phyloP scores from a whole-genome alignment of 2,329 filamentous ascomycete species.

The Paracamarosporium sp. region DNA sequence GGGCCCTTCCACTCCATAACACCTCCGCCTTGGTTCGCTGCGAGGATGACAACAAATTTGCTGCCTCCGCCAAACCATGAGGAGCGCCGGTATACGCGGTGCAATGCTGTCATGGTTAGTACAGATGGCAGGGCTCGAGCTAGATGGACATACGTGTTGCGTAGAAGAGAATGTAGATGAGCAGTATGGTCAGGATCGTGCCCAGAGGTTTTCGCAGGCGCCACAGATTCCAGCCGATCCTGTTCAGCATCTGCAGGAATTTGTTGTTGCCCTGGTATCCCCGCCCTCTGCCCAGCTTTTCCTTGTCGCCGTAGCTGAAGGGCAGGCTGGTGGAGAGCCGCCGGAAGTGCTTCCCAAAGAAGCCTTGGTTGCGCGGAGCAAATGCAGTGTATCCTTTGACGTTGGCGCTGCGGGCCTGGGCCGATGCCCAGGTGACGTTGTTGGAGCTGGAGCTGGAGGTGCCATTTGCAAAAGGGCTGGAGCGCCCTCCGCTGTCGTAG shows the following conservation, averaged over 20 bases:
- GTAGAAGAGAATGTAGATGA: constrained; percentile 71
- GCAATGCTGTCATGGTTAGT: constrained; percentile 56
- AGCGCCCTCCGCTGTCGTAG: constrained; percentile 67
- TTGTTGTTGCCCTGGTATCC: constrained; percentile 40
- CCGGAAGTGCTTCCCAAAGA: constrained; percentile 85
- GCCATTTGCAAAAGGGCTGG: constrained; percentile 67
- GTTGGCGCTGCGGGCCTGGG: constrained; percentile 77
- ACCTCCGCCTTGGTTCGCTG: constrained; percentile 91
- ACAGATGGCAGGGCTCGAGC: neutral
- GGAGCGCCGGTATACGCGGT: constrained; percentile 72
- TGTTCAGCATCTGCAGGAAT: constrained; percentile 41
- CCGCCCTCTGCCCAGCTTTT: constrained; percentile 71
- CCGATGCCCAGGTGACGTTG: constrained; percentile 79
- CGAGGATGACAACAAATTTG: constrained; percentile 92
- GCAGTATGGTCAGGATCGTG: constrained; percentile 64
- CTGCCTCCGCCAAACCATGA: constrained; percentile 81
- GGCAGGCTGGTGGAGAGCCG: constrained; percentile 81
- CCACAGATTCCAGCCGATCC: constrained; percentile 62
- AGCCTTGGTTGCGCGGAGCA: constrained; percentile 81
- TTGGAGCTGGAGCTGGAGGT: constrained; percentile 43
- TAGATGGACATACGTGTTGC: constrained; percentile 71
- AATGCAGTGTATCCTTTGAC: constrained; percentile 80
- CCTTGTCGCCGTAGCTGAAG: constrained; percentile 74
- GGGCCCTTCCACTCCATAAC: constrained; percentile 99
- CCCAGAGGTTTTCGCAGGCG: constrained; percentile 70